Evolutionary conservation across 768 basidiomycete species (phyloP), one percentile per base, ranked within the genome.

Genomic region (Lactarius quietus): DNA sequence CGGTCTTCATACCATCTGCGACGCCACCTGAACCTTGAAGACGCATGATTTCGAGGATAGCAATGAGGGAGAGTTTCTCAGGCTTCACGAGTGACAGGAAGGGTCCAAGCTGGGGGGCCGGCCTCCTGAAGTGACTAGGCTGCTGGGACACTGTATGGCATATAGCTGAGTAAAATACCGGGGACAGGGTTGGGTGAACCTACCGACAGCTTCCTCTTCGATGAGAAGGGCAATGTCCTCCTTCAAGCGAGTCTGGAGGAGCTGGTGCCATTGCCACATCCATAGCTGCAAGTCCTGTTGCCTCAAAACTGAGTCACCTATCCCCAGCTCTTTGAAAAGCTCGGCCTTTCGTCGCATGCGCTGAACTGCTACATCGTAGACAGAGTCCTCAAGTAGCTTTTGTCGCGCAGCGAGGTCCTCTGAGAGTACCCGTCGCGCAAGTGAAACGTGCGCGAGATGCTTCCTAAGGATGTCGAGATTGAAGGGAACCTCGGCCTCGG

Each of bases 241-340:
- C 59, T 79, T 78, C 6, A 90, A 74, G 6, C 84, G 78, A 5
- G 56, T 73, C 33, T 79, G 74, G n/a, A 95, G 80, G 67, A 82
- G 81, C 20, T 75, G 70, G 70, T 93, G 89, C 93, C 93, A 96
- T 8, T 84, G 78, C 88, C 89, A 93, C 90, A 96, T 92, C 89
- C 89, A 90, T 45, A 76, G 74, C 68, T 87, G 86, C 29, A 95
- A 77, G 68, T 85, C 81, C 18, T 77, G 76, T 33, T 78, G 75
- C 52, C 78, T 78, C 59, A 86, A 76, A 10, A 77, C 76, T 23
- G 75, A 76, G 64, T 77, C 79, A 31, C 74, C 81, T 28, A 92
- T 69, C 17, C 88, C 87, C 20, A 89, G 78, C 33, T 81, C 77
- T 6, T 83, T 80, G 59, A 93, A 82, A 1, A 81, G 57, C 63